These are phyloP conservation scores for Sarcomyxa edulis DNA, from an alignment of 768 basidiomycete genomes.

Conservation along the genomic window DNA sequence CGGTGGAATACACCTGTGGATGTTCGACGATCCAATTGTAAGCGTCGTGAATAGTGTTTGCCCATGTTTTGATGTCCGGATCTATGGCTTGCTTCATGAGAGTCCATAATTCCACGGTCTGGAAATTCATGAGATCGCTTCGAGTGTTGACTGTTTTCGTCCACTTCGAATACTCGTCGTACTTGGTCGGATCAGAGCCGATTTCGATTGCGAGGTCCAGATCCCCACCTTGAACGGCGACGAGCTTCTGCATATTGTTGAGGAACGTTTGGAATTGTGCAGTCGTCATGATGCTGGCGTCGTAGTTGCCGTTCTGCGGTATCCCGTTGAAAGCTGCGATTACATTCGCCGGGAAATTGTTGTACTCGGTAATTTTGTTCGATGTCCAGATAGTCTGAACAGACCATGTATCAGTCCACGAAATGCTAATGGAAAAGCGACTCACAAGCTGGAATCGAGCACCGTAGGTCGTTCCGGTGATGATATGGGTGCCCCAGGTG, in stretches of 20 bases:
- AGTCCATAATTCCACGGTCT: slow-evolving; percentile 7
- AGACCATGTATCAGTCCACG: not conserved
- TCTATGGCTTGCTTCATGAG: slow-evolving; percentile 12
- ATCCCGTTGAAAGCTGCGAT: slow-evolving; percentile 9
- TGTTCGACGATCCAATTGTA: slow-evolving; percentile 5
- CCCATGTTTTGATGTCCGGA: slow-evolving; percentile 24
- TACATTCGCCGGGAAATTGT: slow-evolving; percentile 7
- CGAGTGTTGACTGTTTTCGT: not conserved
- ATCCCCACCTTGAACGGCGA: slow-evolving; percentile 8
- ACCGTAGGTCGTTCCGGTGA: slow-evolving; percentile 2
- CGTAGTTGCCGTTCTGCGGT: not conserved
- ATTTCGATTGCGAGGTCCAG: not conserved
- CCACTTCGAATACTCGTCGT: slow-evolving; percentile 3
- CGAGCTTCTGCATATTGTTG: slow-evolving; percentile 3
- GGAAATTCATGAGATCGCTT: slow-evolving; percentile 5
- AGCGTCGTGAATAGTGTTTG: slow-evolving; percentile 12
- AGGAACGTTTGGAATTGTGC: slow-evolving; percentile 7
- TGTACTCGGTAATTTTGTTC: slow-evolving; percentile 1
- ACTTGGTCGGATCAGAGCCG: slow-evolving; percentile 2
- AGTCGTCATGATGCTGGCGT: slow-evolving; percentile 1
- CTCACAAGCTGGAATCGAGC: slow-evolving; percentile 5
- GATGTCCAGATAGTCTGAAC: slow-evolving; percentile 6
- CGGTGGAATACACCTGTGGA: slow-evolving; percentile 1
- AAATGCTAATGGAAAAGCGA: too few relatives aligned
- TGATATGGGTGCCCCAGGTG: slow-evolving; percentile 5